These are phyloP conservation scores for Kappamyces sp. DNA, from an alignment of 192 early-diverging fungal species.

Conservation along the genomic window DNA sequence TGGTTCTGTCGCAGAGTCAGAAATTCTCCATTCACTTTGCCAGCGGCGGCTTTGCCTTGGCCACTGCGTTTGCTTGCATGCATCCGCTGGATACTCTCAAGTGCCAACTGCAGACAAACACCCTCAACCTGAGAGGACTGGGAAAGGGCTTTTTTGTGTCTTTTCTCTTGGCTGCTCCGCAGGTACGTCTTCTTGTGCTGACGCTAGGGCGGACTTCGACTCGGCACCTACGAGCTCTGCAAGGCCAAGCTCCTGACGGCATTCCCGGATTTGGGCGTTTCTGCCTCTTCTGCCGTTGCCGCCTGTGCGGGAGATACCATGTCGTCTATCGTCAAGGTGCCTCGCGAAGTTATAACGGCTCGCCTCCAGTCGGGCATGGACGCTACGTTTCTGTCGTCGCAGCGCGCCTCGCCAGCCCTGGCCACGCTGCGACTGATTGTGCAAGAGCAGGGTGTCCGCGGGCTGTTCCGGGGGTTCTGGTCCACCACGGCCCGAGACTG, in stretches of 20 bases:
- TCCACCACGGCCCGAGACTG: slow-evolving; percentile 62
- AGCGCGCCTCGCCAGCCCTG: slow-evolving; percentile 6
- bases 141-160: slow-evolving; percentile 42
- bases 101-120: slow-evolving; percentile 60
- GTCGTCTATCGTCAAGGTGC: slow-evolving; percentile 70
- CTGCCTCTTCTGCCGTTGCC: slow-evolving; percentile 59
- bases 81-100: slow-evolving; percentile 74
- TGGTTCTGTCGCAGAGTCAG: too few species aligned
- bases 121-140: slow-evolving; percentile 20
- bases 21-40: slow-evolving; percentile 33
- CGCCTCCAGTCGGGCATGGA: slow-evolving; percentile 64
- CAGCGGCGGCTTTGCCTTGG: slow-evolving; percentile 56
- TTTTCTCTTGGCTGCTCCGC: slow-evolving; percentile 63
- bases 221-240: slow-evolving; percentile 64
- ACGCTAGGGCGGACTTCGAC: slow-evolving; percentile 57
- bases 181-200: slow-evolving; percentile 31
- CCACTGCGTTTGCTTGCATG: slow-evolving; percentile 65
- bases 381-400: slow-evolving; percentile 11
- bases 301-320: slow-evolving; percentile 66
- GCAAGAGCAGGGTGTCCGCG: slow-evolving; percentile 52
- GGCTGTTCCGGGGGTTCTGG: slow-evolving; percentile 68
- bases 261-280: slow-evolving; percentile 39
- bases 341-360: slow-evolving; percentile 69
- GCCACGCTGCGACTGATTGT: slow-evolving; percentile 39
- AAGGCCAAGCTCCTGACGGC: slow-evolving; percentile 35